A percentile compares a stretch with the other conserved stretches of the same genome.
Conservation (phyloP, 441 rosid species). For the Raphanus hybrid region DNA sequence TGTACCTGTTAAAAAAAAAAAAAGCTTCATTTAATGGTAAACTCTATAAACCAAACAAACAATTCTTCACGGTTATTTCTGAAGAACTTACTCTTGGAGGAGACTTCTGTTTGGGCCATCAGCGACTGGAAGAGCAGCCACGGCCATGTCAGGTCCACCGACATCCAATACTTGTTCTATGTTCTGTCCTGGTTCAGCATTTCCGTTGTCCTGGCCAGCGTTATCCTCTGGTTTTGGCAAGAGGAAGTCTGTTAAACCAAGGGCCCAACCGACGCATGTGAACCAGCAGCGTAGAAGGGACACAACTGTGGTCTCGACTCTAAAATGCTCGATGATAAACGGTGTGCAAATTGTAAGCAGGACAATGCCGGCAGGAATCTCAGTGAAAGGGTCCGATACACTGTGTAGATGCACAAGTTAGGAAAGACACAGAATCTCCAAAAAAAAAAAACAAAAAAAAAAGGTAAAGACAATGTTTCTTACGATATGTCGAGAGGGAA, state of each 20-base stretch:
- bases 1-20: slow-evolving; percentile 65
- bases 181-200: too few species aligned
- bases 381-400: too few species aligned
- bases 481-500: slow-evolving; percentile 98
- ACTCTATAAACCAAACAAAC: background rate
- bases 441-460: background rate
- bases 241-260: too few species aligned
- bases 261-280: too few species aligned
- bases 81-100: slow-evolving; percentile 60
- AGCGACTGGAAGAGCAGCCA: slow-evolving; percentile 60
- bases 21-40: slow-evolving; percentile 21
- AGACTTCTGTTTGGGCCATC: slow-evolving; percentile 55
- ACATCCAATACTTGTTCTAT: slow-evolving; percentile 52
- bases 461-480: slow-evolving; percentile 37
- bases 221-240: too few species aligned
- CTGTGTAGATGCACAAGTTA: too few species aligned
- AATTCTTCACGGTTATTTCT: background rate
- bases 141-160: slow-evolving; percentile 56
- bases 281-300: too few species aligned
- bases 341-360: too few species aligned
- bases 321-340: too few species aligned
- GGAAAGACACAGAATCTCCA: background rate
- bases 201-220: too few species aligned
- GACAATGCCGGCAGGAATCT: too few species aligned
- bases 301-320: too few species aligned